Base-by-base conservation (phyloP, 495 filamentous ascomycete genomes). In the Aspergillus incahuasiensis region DNA sequence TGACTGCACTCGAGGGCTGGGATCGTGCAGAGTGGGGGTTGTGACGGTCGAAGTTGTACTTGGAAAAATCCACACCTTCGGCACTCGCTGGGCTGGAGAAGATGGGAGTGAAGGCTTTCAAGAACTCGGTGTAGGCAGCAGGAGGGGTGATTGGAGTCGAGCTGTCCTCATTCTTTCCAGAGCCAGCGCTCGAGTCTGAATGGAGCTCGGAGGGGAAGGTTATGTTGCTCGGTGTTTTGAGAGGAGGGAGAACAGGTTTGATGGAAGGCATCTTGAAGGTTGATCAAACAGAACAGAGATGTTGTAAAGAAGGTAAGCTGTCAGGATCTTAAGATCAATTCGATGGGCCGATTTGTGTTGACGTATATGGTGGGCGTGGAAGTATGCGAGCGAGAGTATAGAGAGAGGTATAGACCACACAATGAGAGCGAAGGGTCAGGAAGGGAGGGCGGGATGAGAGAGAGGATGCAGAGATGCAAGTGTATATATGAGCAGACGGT, bases 141-240 rank as follows among this genome's bases (percentile, higher is more conserved):
- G 92, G 92, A 24, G 92, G 92, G n/a, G 88, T 94, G 72, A 97
- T 95, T 45, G 92, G 92, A 3, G 91, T 96, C 8, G 63, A 68
- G 24, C 74, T 61, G 57, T 85, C 79, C 53, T 82, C 78, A 48
- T 74, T 70, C 55, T 81, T 81, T 58, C 82, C 60, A 16, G 55
- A 52, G 30, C 54, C 73, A 44, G 50, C 15, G 42, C 59, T 62
- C 18, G 55, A 54, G 54, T 59, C 60, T 46, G 54, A 55, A 41
- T 80, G 80, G 16, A 92, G 76, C 68, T 92, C 88, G 15, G 89
- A 89, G 19, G 90, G 90, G 63, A 92, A 90, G 52, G 85, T 86
- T 48, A 82, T 80, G 47, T 84, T 87, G 64, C 83, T 77, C 24
- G 90, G 90, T 34, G 90, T 95, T 71, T 88, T 81, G 60, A 91